Evolutionary conservation across 768 basidiomycete species (phyloP).

Genomic region (Lentinula sp.): DNA sequence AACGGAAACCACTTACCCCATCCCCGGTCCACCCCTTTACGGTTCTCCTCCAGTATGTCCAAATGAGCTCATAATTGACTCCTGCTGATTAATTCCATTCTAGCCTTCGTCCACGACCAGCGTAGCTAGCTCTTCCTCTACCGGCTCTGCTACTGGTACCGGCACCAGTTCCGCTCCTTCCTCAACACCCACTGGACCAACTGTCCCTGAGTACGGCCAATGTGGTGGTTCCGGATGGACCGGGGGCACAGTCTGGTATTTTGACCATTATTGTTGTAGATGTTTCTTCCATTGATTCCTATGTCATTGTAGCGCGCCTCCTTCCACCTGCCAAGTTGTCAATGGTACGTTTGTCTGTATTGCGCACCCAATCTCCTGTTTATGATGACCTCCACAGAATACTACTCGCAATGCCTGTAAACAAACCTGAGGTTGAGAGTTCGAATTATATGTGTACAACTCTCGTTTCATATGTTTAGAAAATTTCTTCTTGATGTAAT

Average conservation of each 20-base stretch:
- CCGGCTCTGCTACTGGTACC: not conserved
- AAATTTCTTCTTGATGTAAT: too few species aligned
- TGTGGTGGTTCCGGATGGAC: conserved; percentile 2
- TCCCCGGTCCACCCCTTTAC: conserved; percentile 36
- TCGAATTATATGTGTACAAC: too few species aligned
- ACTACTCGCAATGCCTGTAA: conserved; percentile 4
- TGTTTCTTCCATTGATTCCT: not conserved
- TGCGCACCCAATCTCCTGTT: too few species aligned
- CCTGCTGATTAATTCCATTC: not conserved
- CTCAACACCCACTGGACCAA: conserved; percentile 1
- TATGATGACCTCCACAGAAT: not conserved
- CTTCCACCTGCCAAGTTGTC: conserved; percentile 2
- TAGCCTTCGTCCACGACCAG: not conserved
- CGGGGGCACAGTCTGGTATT: not conserved
- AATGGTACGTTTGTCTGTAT: not conserved
- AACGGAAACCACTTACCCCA: conserved; percentile 33
- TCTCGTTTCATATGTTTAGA: too few species aligned
- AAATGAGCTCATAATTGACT: not conserved
- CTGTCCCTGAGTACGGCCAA: not conserved
- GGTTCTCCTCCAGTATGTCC: conserved; percentile 6
- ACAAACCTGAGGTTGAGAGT: too few species aligned
- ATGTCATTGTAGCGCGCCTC: not conserved
- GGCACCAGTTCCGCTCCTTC: not conserved
- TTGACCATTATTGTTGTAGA: not conserved
- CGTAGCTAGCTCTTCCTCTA: not conserved